These are phyloP conservation scores for Phytophthora syringae DNA, from an alignment of 352 stramenopile genomes.

Conservation along the genomic window DNA sequence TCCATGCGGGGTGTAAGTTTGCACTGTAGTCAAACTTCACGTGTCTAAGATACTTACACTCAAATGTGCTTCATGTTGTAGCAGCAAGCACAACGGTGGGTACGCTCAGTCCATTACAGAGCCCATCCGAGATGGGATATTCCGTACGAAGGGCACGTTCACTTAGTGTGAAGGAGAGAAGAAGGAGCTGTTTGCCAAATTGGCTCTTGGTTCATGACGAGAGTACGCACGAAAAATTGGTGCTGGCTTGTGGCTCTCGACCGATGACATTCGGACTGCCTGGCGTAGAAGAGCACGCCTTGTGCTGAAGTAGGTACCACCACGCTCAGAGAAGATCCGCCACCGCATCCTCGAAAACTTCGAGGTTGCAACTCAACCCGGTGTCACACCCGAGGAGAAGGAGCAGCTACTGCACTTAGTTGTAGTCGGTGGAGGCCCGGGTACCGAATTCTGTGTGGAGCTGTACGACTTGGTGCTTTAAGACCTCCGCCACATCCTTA, in stretches of 20 bases:
- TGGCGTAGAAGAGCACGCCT: conserved; percentile 93
- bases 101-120: conserved; percentile 97
- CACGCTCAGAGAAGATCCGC: conserved; percentile 91
- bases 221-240: too few species aligned
- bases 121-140: conserved; percentile 89
- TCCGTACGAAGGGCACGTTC: conserved; percentile 80
- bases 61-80: neutral
- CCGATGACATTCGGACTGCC: conserved; percentile 96
- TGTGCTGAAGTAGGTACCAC: conserved; percentile 98
- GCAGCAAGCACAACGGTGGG: conserved; percentile 94
- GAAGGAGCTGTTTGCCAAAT: conserved; percentile 77
- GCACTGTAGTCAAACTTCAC: too few species aligned
- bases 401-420: conserved; percentile 95
- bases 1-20: conserved; percentile 80
- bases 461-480: conserved; percentile 94
- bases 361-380: conserved; percentile 93
- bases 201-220: conserved; percentile 53
- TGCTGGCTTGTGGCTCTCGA: conserved; percentile 92
- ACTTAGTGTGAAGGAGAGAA: conserved; percentile 68
- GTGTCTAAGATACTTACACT: too few species aligned
- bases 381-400: conserved; percentile 83
- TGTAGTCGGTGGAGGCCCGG: conserved; percentile 95
- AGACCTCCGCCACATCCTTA: conserved; percentile 92
- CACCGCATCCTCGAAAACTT: conserved; percentile 92
- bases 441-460: conserved; percentile 96